Evolutionary conservation across 1,139 yeast species (phyloP), one percentile per base, ranked within the genome.

Genomic region (Kurtzmaniella quercitrusa): DNA sequence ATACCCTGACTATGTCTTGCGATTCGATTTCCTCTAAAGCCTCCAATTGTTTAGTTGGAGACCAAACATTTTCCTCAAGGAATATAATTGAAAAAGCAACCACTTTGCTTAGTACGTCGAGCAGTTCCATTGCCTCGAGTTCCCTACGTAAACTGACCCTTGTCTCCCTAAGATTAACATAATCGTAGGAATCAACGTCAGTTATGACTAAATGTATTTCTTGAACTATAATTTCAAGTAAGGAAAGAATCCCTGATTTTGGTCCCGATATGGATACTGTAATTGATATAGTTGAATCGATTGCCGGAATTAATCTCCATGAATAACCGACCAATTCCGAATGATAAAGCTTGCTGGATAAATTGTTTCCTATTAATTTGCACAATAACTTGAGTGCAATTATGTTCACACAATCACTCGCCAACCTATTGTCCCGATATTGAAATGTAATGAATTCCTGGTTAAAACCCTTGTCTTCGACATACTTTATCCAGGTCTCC

Each of bases 401-500:
- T 2, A 75, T 65, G 40, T 61, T 58, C 11, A 43, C 39, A 0
- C 74, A 66, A 8, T 60, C 55, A 0, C 73, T 53, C 2, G 44
- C 41, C 3, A 70, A 15, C 0, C 41, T 34, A 0, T 58, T 43
- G 38, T 63, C 59, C 2, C 62, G 52, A 0, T 80, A 41, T 42
- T 78, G 84, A 42, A 80, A 61, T 1, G 82, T 0, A 76, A 49
- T 22, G 66, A 60, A 0, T 63, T 47, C 42, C 62, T 68, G 1
- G 62, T 55, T 12, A 53, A 47, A 19, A 55, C 56, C 6, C 45
- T 39, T 22, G 40, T 22, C 2, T 38, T 47, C 28, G 16, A 71
- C 77, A 16, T 49, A 45, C 45, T 71, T 68, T 5, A 62, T 55
- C 89, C 88, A 84, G 28, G 78, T 47, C 45, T 82, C 84, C 45